A percentile compares a stretch with the other conserved stretches of the same genome.
Conservation (phyloP, 2,329 filamentous ascomycete species). For the Aspergillus sp. region DNA sequence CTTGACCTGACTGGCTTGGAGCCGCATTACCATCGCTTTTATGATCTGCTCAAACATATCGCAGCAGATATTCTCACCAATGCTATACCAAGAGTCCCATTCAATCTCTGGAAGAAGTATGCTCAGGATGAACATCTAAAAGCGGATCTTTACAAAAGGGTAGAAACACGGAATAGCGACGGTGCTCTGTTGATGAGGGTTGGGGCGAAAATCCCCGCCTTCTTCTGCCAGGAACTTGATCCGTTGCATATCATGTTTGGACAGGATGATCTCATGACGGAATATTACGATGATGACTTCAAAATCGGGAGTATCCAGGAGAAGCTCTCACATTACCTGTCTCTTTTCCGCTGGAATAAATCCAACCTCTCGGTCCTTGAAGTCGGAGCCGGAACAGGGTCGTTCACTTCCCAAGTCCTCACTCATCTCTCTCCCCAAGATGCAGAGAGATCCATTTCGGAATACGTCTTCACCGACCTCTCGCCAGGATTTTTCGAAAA, state of each 20-base stretch:
- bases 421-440: not conserved
- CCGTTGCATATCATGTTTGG: slow-evolving; percentile 35
- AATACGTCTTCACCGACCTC: slow-evolving; percentile 20
- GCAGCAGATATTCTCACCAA: slow-evolving; percentile 16
- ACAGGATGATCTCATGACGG: slow-evolving; percentile 28
- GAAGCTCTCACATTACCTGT: not conserved
- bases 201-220: slow-evolving; percentile 27
- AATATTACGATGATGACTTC: slow-evolving; percentile 26
- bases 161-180: slow-evolving; percentile 23
- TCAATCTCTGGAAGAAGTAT: slow-evolving; percentile 19
- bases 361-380: slow-evolving; percentile 17
- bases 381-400: slow-evolving; percentile 31
- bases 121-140: slow-evolving; percentile 19
- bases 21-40: slow-evolving; percentile 25
- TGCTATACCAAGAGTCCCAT: slow-evolving; percentile 22
- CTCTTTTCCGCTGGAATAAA: not conserved
- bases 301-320: slow-evolving; percentile 2
- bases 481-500: slow-evolving; percentile 31
- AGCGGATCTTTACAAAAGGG: slow-evolving; percentile 17
- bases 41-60: slow-evolving; percentile 27
- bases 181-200: slow-evolving; percentile 30
- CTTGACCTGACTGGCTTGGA: slow-evolving; percentile 17
- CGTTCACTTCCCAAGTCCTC: slow-evolving; percentile 20
- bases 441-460: not conserved
- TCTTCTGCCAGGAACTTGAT: slow-evolving; percentile 27